phyloP scores from a whole-genome alignment of 768 basidiomycete genomes.

The Lactarius sanguifluus region DNA sequence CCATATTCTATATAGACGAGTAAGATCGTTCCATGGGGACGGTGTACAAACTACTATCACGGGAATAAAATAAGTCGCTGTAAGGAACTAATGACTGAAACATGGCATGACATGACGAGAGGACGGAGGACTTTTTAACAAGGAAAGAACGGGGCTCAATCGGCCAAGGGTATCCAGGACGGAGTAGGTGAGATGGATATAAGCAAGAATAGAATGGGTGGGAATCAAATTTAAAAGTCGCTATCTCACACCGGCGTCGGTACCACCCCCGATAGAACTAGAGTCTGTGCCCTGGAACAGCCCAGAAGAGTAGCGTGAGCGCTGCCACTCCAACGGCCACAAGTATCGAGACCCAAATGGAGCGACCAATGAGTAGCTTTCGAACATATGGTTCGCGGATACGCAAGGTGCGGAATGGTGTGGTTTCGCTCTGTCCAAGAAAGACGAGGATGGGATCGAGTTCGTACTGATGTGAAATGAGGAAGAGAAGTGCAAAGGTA shows the following conservation, averaged over 20 bases:
- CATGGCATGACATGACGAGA: slow-evolving; percentile 19
- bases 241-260: slow-evolving; percentile 10
- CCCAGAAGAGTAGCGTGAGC: slow-evolving; percentile 91
- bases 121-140: background rate
- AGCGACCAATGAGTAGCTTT: slow-evolving; percentile 85
- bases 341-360: slow-evolving; percentile 85
- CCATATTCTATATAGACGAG: slow-evolving; percentile 16
- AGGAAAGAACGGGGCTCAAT: slow-evolving; percentile 5
- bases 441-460: slow-evolving; percentile 95
- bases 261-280: slow-evolving; percentile 36
- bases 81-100: slow-evolving; percentile 8
- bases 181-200: background rate
- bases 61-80: slow-evolving; percentile 24
- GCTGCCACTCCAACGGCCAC: slow-evolving; percentile 75
- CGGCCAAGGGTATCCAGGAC: slow-evolving; percentile 24
- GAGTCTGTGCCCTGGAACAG: slow-evolving; percentile 90
- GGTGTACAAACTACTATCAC: slow-evolving; percentile 20
- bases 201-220: slow-evolving; percentile 11
- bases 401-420: slow-evolving; percentile 89
- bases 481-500: slow-evolving; percentile 81
- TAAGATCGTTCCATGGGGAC: background rate
- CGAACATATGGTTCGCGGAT: slow-evolving; percentile 94
- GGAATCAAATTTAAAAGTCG: background rate
- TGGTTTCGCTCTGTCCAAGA: slow-evolving; percentile 91
- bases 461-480: slow-evolving; percentile 95